Base-by-base conservation (phyloP, 768 basidiomycete species). In the Lactifluus rugatus region DNA sequence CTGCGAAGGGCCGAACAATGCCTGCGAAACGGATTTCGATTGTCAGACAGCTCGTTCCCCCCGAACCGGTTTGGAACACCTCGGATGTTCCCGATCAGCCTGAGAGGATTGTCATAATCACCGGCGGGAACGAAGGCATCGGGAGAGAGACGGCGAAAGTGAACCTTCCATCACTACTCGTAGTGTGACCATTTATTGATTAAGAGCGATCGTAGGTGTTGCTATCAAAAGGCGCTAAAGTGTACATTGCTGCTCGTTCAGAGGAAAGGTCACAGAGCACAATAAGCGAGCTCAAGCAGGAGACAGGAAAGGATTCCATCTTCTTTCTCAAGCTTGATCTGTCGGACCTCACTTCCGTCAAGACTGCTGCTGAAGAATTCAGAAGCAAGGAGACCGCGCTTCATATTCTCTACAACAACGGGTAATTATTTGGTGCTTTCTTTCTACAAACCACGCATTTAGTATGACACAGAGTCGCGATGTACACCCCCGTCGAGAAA, bases 241-340 rank as follows among this genome's bases (percentile, higher is more conserved):
- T 71, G 5, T 72, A 72, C 50, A 55, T 72, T 19, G 68, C 67
- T 10, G 62, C 69, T 3, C 69, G 70, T 9, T 63, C 61, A 3
- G 51, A 59, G 42, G 59, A 54, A 23, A 68, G 62, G 55, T 54
- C 64, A 14, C 39, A 62, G 17, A 52, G 19, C 5, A 64, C 64
- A 11, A 68, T 68, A 26, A 56, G 61, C 4, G 57, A 62, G n/a
- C 51, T 68, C 36, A 60, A 65, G 47, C 31, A 48, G 9, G 57
- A 54, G 14, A 68, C 67, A 2, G 58, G 54, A 36, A 64, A 64
- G 2, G 53, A 48, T 6, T 34, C 46, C 34, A 23, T 60, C 13
- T 50, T 48, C 49, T 62, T 69, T 61, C 65, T 78, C 14, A 62
- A 64, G 34, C 67, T 76, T 19, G 74, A 78, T 52, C 68, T 76